phyloP scores from a whole-genome alignment of 805 yeast genomes.

The Saturnispora serradocipensis region DNA sequence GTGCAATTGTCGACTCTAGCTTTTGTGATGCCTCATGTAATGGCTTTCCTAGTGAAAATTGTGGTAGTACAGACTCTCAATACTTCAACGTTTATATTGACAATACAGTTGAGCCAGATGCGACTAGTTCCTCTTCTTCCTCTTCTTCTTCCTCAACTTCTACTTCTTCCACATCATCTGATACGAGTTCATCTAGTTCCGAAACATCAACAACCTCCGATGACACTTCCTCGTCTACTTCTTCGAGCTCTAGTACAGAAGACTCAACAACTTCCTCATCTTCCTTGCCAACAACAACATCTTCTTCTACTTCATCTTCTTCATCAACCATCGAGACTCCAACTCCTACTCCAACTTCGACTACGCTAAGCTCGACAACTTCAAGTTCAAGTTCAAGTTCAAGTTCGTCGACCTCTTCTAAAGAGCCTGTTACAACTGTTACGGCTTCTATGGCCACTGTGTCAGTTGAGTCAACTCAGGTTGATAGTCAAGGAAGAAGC shows the following conservation, averaged over 20 bases:
- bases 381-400: constrained; percentile 1
- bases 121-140: neutral
- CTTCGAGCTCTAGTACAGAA: constrained; percentile 8
- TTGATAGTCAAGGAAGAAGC: constrained; percentile 6
- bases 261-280: constrained; percentile 11
- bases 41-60: constrained; percentile 55
- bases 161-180: constrained; percentile 13
- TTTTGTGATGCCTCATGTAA: constrained; percentile 42
- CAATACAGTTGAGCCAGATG: constrained; percentile 2
- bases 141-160: constrained; percentile 11
- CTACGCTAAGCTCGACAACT: constrained; percentile 8
- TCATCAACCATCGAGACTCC: constrained; percentile 5
- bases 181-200: constrained; percentile 8
- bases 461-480: constrained; percentile 9
- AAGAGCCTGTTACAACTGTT: constrained; percentile 15
- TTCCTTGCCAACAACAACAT: constrained; percentile 8
- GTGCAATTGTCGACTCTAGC: constrained; percentile 19
- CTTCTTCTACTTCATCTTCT: constrained; percentile 11
- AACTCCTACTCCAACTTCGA: constrained; percentile 7
- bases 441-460: constrained; percentile 13
- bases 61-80: constrained; percentile 39
- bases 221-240: constrained; percentile 11
- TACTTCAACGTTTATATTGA: constrained; percentile 41
- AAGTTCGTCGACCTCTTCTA: constrained; percentile 14
- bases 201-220: constrained; percentile 11